Conservation (phyloP, 106 monocot genomes). For the Phalaenopsis aphrodite region DNA sequence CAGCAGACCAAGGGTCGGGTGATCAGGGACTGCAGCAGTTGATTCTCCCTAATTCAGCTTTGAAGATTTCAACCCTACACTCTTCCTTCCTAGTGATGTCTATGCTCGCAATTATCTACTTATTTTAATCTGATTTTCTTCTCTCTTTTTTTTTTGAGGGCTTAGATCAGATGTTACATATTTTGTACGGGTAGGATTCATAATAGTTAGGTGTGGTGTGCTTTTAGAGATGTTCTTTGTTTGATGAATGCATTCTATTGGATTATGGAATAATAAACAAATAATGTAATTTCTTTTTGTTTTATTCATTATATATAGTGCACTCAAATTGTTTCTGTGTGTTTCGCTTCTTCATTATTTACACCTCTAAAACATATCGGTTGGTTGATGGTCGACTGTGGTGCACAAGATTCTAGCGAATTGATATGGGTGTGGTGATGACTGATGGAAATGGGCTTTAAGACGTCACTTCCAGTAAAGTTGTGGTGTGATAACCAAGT, state of each 20-base stretch:
- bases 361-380: too few species aligned
- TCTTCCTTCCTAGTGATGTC: background rate
- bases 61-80: slow-evolving; percentile 12
- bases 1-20: background rate
- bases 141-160: background rate
- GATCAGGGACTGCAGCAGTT: slow-evolving; percentile 18
- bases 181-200: background rate
- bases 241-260: background rate
- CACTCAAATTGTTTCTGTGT: too few species aligned
- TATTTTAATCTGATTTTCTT: background rate
- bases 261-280: background rate
- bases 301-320: too few species aligned
- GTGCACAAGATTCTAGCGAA: too few species aligned
- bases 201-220: background rate
- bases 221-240: background rate
- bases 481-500: too few species aligned
- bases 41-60: slow-evolving; percentile 36
- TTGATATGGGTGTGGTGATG: too few species aligned
- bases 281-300: background rate
- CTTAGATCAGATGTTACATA: background rate
- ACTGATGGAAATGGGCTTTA: too few species aligned
- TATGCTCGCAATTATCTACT: background rate
- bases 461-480: too few species aligned
- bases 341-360: too few species aligned
- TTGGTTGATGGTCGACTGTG: too few species aligned